phyloP scores from a whole-genome alignment of 2,329 filamentous ascomycete species.

The Epichloe glyceriae region DNA sequence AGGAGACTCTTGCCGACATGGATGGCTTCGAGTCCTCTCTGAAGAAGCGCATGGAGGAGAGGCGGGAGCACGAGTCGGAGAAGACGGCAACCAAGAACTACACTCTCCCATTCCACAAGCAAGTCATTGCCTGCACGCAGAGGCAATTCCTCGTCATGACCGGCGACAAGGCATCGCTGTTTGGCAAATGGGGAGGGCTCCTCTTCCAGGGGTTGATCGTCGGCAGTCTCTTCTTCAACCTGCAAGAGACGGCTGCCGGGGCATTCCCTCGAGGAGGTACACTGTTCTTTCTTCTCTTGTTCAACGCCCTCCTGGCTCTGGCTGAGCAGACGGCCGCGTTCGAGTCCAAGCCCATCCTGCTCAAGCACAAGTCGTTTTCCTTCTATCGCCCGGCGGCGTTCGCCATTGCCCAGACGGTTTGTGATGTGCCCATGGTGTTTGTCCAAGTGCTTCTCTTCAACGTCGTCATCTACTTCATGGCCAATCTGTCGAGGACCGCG shows the following conservation, averaged over 20 bases:
- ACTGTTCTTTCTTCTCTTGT: slow-evolving; percentile 39
- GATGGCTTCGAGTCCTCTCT: slow-evolving; percentile 50
- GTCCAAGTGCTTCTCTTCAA: slow-evolving; percentile 56
- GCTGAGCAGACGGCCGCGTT: slow-evolving; percentile 59
- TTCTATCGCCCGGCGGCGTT: slow-evolving; percentile 51
- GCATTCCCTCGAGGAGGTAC: slow-evolving; percentile 45
- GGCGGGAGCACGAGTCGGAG: slow-evolving; percentile 49
- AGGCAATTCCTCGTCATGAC: slow-evolving; percentile 70
- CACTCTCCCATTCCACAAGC: slow-evolving; percentile 61
- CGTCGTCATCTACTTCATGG: slow-evolving; percentile 65
- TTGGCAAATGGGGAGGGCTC: slow-evolving; percentile 71
- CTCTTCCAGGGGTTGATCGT: slow-evolving; percentile 63
- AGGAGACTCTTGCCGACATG: slow-evolving; percentile 47
- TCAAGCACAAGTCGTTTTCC: slow-evolving; percentile 59
- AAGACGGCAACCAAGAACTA: slow-evolving; percentile 57
- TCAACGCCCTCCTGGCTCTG: slow-evolving; percentile 53
- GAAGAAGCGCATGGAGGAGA: slow-evolving; percentile 29
- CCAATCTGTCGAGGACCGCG: slow-evolving; percentile 51
- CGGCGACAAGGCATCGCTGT: slow-evolving; percentile 62
- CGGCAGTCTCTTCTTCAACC: slow-evolving; percentile 65
- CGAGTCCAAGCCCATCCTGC: slow-evolving; percentile 47
- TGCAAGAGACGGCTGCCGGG: slow-evolving; percentile 44
- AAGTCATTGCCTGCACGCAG: slow-evolving; percentile 56
- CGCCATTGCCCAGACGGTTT: slow-evolving; percentile 41
- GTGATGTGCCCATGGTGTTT: slow-evolving; percentile 50